These are phyloP conservation scores for Linaria vulgaris DNA, from an alignment of 257 asterid genomes.

Conservation along the genomic window DNA sequence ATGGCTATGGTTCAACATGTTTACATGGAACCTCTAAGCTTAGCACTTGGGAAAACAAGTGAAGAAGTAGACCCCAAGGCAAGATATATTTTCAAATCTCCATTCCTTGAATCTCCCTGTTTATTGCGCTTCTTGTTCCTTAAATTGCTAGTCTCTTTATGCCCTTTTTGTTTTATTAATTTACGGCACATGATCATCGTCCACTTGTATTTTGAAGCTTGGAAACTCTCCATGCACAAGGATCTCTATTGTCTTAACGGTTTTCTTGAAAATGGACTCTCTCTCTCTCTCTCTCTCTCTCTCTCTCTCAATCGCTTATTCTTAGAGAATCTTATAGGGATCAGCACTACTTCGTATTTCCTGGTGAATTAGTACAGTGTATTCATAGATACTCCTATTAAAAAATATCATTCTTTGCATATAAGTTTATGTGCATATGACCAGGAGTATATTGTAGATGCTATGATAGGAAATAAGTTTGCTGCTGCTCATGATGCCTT, in stretches of 20 bases:
- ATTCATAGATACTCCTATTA: background rate
- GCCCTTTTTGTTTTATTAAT: constrained; percentile 14
- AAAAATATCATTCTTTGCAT: background rate
- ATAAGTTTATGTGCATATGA: background rate
- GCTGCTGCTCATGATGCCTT: constrained; percentile 14
- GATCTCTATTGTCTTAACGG: background rate
- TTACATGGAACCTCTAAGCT: constrained; percentile 54
- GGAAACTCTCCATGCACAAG: background rate
- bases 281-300: background rate
- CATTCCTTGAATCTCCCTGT: background rate
- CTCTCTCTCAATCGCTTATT: background rate
- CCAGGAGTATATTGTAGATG: constrained; percentile 3
- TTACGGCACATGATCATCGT: background rate
- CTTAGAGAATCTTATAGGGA: constrained; percentile 16
- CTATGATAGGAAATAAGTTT: constrained; percentile 1
- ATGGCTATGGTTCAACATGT: constrained; percentile 71
- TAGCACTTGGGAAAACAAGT: constrained; percentile 33
- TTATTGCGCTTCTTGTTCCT: constrained; percentile 20
- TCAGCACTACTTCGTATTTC: constrained; percentile 8
- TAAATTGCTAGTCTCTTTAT: constrained; percentile 11
- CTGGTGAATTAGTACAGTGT: constrained; percentile 6
- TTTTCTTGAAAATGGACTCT: background rate
- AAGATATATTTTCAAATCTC: constrained; percentile 24
- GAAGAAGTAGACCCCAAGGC: constrained; percentile 51
- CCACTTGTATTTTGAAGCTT: background rate